Conservation (phyloP, 495 filamentous ascomycete genomes). For the Podospora australis region DNA sequence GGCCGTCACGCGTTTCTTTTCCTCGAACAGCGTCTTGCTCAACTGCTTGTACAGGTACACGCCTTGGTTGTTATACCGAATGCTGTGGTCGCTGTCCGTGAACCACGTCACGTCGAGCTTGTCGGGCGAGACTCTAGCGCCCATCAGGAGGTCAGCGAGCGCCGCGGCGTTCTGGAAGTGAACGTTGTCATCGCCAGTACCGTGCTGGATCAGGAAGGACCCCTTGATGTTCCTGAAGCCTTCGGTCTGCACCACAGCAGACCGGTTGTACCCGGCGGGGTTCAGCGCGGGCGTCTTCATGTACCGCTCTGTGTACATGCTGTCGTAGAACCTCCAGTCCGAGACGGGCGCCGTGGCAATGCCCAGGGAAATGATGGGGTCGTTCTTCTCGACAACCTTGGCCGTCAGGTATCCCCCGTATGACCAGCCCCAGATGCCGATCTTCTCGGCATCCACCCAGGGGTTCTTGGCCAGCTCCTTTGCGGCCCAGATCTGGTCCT, state of each 20-base stretch:
- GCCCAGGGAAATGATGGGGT: constrained; percentile 46
- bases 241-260: constrained; percentile 35
- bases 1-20: constrained; percentile 17
- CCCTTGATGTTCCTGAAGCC: constrained; percentile 50
- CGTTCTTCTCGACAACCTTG: constrained; percentile 49
- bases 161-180: constrained; percentile 53
- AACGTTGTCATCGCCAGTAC: constrained; percentile 55
- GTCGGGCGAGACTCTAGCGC: constrained; percentile 41
- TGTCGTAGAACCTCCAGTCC: constrained; percentile 59
- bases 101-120: constrained; percentile 48
- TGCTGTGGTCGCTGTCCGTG: constrained; percentile 50
- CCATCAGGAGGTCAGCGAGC: constrained; percentile 45
- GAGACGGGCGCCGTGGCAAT: constrained; percentile 49
- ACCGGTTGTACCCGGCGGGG: constrained; percentile 39
- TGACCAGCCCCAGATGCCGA: constrained; percentile 55
- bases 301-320: constrained; percentile 58
- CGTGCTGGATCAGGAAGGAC: constrained; percentile 48
- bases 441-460: constrained; percentile 44
- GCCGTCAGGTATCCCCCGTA: constrained; percentile 53
- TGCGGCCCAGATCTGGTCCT: constrained; percentile 53
- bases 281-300: constrained; percentile 52
- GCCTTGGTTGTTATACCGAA: constrained; percentile 39
- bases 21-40: constrained; percentile 27
- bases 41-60: constrained; percentile 47
- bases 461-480: constrained; percentile 32